phyloP scores from a whole-genome alignment of 2,329 filamentous ascomycete genomes.

The Colletotrichum godetiae region DNA sequence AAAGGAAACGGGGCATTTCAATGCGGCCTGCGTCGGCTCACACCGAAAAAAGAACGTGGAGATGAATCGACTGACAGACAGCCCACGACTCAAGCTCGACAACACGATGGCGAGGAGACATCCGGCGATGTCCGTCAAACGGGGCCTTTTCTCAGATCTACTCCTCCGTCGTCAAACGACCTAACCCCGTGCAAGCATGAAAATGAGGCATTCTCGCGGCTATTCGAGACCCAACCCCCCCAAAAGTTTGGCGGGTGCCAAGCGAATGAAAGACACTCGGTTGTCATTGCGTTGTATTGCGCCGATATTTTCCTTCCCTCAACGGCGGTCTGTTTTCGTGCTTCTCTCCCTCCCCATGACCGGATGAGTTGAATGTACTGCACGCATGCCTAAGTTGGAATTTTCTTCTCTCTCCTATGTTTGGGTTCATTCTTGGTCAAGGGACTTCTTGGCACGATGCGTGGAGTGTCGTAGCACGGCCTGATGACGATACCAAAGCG shows the following conservation, averaged over 20 bases:
- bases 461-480: neutral
- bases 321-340: neutral
- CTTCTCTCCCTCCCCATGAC: neutral
- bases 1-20: slow-evolving; percentile 12
- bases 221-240: neutral
- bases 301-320: neutral
- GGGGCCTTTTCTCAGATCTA: neutral
- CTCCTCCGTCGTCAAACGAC: slow-evolving; percentile 8
- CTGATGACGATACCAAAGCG: slow-evolving; percentile 6
- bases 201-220: neutral
- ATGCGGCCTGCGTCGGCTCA: slow-evolving; percentile 28
- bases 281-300: slow-evolving; percentile 3
- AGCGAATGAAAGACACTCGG: neutral
- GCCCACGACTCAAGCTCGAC: slow-evolving; percentile 12
- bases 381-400: neutral
- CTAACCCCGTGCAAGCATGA: neutral
- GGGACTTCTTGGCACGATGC: slow-evolving; percentile 14
- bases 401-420: neutral
- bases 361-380: neutral
- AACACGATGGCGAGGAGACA: slow-evolving; percentile 4
- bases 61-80: neutral
- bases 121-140: slow-evolving; percentile 18
- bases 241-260: neutral
- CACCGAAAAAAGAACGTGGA: neutral
- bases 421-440: neutral